Base-by-base conservation (phyloP, 768 basidiomycete genomes). In the Tylopilus cervinicoccineus region DNA sequence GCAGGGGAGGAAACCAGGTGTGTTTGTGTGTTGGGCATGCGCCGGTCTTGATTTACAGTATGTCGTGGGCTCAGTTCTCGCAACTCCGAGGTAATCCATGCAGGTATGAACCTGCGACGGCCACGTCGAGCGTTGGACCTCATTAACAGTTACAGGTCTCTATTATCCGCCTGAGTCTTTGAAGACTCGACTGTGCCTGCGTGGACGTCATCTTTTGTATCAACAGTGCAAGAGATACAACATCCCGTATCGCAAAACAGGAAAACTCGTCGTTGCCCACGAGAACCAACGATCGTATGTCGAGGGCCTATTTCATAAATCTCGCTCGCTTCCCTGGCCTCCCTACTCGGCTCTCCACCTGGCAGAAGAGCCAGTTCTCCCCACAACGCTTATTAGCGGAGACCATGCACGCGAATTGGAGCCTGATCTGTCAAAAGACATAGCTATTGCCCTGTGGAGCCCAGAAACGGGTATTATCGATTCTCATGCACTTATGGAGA, bases 51-150 rank as follows among this genome's bases (percentile, higher is more conserved):
- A 22, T 27, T 41, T 40, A 41, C 43, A 17, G 38, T 20, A 17
- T 42, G 12, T 13, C 9, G 13, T n/a, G n/a, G n/a, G n/a, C n/a
- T 20, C 45, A 93, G 93, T 64, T 93, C 90, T 33, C 81, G 94
- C 14, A 96, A 95, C 64, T 94, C 93, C 0, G 94, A 96, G 61
- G 94, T 98, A 20, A 87, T 97, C 23, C 94, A 97, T 70, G 85
- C 89, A 51, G 93, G 88, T 83, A 60, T 36, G 62, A 20, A 19
- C 4, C 29, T 26, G 12, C 8, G 33, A 26, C 9, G 24, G 8
- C 27, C 31, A 32, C 9, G 20, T n/a, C 23, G 11, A 27, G 6
- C 24, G 12, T 43, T 16, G 19, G 6, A 10, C n/a, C 32, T 55
- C 5, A 39, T 48, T 31, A 38, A 13, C 23, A 31, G 23, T 48